phyloP scores from a whole-genome alignment of 352 stramenopile genomes.

The Salisapilia sapeloensis region DNA sequence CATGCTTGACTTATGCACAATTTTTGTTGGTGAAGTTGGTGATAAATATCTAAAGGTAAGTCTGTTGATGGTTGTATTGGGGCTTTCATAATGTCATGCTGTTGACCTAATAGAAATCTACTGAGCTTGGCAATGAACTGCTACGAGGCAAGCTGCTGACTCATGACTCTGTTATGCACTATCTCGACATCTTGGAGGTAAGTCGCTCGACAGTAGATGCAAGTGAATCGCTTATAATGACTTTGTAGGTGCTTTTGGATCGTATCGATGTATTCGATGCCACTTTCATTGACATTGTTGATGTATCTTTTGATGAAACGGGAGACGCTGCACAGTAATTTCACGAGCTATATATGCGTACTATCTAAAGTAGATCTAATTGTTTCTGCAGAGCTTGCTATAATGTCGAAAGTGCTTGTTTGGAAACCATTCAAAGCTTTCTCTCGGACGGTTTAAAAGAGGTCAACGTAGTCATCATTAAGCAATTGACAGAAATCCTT shows the following conservation, averaged over 20 bases:
- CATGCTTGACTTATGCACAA: too few relatives aligned
- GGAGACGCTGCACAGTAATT: too few relatives aligned
- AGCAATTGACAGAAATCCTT: constrained; percentile 27
- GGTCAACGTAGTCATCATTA: constrained; percentile 46
- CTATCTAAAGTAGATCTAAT: too few relatives aligned
- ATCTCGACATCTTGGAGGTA: constrained; percentile 50
- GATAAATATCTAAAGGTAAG: constrained; percentile 49
- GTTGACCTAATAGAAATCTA: constrained; percentile 24
- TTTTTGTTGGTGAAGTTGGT: too few relatives aligned
- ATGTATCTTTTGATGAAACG: background rate
- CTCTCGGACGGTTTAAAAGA: constrained; percentile 30
- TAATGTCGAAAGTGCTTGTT: constrained; percentile 49
- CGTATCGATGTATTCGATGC: background rate
- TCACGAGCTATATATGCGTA: too few relatives aligned
- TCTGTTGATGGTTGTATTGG: constrained; percentile 1
- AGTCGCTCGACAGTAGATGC: background rate
- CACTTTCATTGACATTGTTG: background rate
- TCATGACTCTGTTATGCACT: constrained; percentile 37
- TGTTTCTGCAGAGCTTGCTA: constrained; percentile 35
- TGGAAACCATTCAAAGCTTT: constrained; percentile 37
- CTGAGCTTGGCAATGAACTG: constrained; percentile 25
- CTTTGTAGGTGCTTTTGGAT: background rate
- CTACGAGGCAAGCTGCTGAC: constrained; percentile 49
- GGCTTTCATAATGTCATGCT: background rate
- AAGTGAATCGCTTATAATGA: too few relatives aligned